Base-by-base conservation (phyloP, 192 early-diverging fungal genomes). In the Coemansia sp. region DNA sequence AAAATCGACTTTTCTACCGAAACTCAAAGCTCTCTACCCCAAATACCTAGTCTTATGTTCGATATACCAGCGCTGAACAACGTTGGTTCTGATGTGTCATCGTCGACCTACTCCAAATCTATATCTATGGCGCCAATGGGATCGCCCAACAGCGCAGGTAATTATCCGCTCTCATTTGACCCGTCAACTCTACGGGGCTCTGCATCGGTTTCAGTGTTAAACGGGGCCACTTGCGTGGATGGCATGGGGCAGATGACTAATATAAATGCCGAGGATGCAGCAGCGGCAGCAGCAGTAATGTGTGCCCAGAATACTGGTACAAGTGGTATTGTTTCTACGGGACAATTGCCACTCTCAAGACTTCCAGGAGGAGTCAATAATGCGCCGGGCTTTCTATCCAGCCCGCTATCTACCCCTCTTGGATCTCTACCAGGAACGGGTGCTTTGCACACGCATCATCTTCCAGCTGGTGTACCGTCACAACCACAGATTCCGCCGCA, bases 11-110 rank as follows among this genome's bases (percentile, higher is more conserved):
- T 31, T 30, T 9, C 23, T 3, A 7, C 58, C 4, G 62, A 74
- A 8, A 50, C 56, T 21, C 64, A 69, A 49, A 41, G 30, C 10
- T 22, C 59, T 8, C 6, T 56, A 14, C 0, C 58, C 0, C 61
- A 65, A 16, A 38, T 62, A 7, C 55, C 68, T 7, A 8, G 52
- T 7, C 54, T 74, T 10, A 54, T 76, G 58, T 69, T 69, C 53
- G 73, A 76, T 41, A 69, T 76, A 44, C 47, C 64, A n/a, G 48
- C 62, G 2, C 52, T 70, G 7, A 59, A 48, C 51, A 58, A 30
- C 56, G 51, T 22, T 7, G 38, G 25, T 10, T 25, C 68, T 7
- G 61, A 70, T 41, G 48, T 38, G 8, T 27, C 41, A 19, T 41
- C 67, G 7, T 6, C 47, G 10, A 24, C 25, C 22, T 49, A 62